Evolutionary conservation across 768 basidiomycete species (phyloP).

Genomic region (Gloeopeniophorella convolvens): DNA sequence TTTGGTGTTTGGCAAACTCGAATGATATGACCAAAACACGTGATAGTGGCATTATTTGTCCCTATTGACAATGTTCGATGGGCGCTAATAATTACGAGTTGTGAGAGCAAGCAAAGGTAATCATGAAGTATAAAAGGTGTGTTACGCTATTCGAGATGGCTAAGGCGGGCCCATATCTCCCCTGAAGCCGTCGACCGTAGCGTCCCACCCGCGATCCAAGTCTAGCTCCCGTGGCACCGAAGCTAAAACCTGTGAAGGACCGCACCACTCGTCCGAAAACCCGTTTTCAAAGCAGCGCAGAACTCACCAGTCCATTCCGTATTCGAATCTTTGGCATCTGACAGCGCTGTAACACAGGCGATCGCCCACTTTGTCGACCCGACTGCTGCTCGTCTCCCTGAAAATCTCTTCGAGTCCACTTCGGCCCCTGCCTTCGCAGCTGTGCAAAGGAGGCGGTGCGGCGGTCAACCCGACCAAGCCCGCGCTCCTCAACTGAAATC

Average conservation of each 20-base stretch:
- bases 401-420: constrained; percentile 37
- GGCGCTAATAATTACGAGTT: no score
- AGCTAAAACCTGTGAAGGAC: constrained; percentile 30
- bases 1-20: no score
- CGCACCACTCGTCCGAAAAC: constrained; percentile 32
- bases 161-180: no score
- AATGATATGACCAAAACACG: no score
- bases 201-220: no score
- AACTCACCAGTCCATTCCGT: constrained; percentile 48
- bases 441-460: constrained; percentile 25
- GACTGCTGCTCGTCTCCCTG: constrained; percentile 42
- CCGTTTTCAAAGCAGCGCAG: constrained; percentile 39
- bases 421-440: constrained; percentile 10
- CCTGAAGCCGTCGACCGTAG: no score
- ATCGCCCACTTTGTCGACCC: constrained; percentile 45
- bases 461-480: constrained; percentile 18
- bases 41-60: no score
- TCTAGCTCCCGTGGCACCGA: constrained; percentile 26
- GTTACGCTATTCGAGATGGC: no score
- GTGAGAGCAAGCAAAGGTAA: no score
- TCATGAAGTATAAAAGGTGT: no score
- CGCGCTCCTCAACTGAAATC: not conserved
- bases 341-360: constrained; percentile 36
- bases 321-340: constrained; percentile 53
- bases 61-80: no score